Evolutionary conservation across 1,284 basidiomycete genomes (phyloP).

Genomic region (Kalmanozyma brasiliensis): DNA sequence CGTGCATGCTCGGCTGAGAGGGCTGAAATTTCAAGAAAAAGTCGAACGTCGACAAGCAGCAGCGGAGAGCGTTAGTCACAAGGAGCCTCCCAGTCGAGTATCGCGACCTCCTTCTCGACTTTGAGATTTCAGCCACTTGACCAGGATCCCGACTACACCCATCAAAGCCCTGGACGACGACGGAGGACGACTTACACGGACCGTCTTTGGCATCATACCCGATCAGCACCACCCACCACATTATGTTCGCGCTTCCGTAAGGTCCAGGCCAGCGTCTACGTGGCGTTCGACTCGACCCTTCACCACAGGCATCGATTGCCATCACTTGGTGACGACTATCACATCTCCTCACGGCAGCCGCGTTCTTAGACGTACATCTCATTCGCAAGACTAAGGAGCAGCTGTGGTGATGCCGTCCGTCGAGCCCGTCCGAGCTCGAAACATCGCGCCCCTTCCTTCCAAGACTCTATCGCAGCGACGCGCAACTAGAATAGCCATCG

Average conservation of each 20-base stretch:
- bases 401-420: constrained; percentile 46
- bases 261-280: background rate
- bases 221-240: background rate
- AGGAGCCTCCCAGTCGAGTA: background rate
- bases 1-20: no score
- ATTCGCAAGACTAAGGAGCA: no score
- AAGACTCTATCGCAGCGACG: constrained; percentile 9
- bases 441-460: constrained; percentile 23
- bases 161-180: no score
- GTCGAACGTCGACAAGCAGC: no score
- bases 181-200: background rate
- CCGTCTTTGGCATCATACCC: background rate
- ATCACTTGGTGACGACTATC: no score
- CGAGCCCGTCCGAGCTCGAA: constrained; percentile 32
- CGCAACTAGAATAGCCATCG: background rate
- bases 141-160: background rate
- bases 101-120: no score
- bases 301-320: no score
- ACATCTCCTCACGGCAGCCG: constrained; percentile 6
- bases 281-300: no score
- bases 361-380: no score
- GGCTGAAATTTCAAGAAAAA: constrained; percentile 1
- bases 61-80: background rate
- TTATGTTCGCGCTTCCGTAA: constrained; percentile 9
- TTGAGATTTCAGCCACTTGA: background rate